Percentiles rank a stretch among this genome's conserved stretches.
These are phyloP conservation scores for Cladosporium sp. DNA, from an alignment of 2,329 filamentous ascomycete species.

Conservation along the genomic window DNA sequence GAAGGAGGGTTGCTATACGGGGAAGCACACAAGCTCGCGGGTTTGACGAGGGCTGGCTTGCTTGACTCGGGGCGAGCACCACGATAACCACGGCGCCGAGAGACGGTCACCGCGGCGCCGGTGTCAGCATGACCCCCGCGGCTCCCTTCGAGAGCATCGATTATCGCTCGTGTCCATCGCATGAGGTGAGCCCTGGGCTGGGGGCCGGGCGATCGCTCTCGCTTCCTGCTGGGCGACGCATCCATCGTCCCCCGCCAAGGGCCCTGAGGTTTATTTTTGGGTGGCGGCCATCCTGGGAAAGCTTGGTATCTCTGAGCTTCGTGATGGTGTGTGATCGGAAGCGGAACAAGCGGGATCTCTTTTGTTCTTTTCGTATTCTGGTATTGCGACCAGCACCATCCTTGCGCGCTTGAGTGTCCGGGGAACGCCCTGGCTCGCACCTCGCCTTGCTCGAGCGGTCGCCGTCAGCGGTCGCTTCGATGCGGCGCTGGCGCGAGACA, in stretches of 20 bases:
- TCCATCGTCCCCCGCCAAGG: not conserved
- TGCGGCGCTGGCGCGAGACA: too few species aligned
- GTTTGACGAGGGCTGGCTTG: not conserved
- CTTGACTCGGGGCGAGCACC: too few species aligned
- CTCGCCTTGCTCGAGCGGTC: too few species aligned
- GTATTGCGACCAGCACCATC: too few species aligned
- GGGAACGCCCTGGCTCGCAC: too few species aligned
- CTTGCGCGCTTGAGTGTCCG: too few species aligned
- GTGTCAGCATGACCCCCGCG: too few species aligned
- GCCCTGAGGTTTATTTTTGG: slow-evolving; percentile 2
- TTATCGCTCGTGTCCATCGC: not conserved
- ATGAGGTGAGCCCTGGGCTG: slow-evolving; percentile 3
- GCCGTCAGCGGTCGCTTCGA: too few species aligned
- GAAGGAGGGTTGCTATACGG: not conserved
- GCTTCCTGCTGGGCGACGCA: not conserved
- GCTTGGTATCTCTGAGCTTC: not conserved
- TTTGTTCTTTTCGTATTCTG: too few species aligned
- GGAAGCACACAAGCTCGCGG: not conserved
- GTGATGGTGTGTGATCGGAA: not conserved
- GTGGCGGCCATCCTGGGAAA: not conserved
- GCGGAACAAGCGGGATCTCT: not conserved
- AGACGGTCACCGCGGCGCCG: too few species aligned
- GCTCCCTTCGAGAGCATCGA: too few species aligned
- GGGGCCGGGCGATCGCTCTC: slow-evolving; percentile 7
- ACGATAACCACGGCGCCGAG: too few species aligned